Evolutionary conservation across 176 grass and related monocot genomes (phyloP).

Genomic region (Zoysia japonica): DNA sequence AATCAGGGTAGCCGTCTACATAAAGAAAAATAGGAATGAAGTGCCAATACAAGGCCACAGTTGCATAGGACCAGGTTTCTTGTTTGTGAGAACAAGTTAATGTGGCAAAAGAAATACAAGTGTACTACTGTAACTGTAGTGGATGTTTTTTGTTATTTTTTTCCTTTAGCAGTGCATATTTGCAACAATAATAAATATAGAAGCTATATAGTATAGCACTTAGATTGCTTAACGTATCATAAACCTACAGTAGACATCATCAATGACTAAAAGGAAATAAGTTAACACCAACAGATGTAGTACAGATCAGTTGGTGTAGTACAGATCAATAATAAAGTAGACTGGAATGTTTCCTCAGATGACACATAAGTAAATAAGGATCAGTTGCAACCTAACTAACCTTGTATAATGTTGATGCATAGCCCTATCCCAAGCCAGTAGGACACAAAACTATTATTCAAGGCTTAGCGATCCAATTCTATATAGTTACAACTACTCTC

Average conservation of each 20-base stretch:
- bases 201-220: conserved; percentile 18
- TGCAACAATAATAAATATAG: not conserved
- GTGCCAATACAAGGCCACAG: conserved; percentile 6
- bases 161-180: not conserved
- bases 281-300: not conserved
- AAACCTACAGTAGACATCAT: not conserved
- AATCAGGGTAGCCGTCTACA: conserved; percentile 53
- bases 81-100: not conserved
- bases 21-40: conserved; percentile 30
- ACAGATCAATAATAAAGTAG: conserved; percentile 7
- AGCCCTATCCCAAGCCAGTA: not conserved
- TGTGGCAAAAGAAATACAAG: not conserved
- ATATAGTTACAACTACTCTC: not conserved
- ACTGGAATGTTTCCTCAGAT: not conserved
- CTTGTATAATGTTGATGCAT: not conserved
- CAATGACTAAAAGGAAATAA: conserved; percentile 13
- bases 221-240: not conserved
- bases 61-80: not conserved
- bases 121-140: not conserved
- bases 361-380: conserved; percentile 1
- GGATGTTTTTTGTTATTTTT: not conserved
- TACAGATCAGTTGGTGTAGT: conserved; percentile 4
- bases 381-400: conserved; percentile 12
- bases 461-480: conserved; percentile 1
- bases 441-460: not conserved